phyloP scores from a whole-genome alignment of 2,329 filamentous ascomycete species.

The Exophiala aquamarina region DNA sequence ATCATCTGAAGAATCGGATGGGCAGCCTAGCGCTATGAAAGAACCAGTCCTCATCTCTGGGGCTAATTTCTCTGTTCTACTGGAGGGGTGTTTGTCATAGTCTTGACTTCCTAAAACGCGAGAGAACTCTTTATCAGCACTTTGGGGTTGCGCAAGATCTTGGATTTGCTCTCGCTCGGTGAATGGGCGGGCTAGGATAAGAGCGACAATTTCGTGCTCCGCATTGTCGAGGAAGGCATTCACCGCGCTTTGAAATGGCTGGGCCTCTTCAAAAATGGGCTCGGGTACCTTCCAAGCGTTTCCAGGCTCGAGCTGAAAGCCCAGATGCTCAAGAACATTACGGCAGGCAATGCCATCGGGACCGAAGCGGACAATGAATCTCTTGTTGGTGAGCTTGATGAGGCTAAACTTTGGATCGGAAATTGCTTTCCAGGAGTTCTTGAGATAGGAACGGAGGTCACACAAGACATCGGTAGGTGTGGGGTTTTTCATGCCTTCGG shows the following conservation, averaged over 20 bases:
- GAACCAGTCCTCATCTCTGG: conserved; percentile 34
- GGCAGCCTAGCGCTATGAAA: conserved; percentile 63
- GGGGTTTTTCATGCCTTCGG: conserved; percentile 51
- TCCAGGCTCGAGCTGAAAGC: conserved; percentile 49
- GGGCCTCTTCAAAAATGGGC: conserved; percentile 33
- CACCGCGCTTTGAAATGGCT: conserved; percentile 41
- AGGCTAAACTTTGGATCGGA: conserved; percentile 38
- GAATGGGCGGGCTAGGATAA: conserved; percentile 47
- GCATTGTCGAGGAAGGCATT: conserved; percentile 59
- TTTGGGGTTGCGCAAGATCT: conserved; percentile 19
- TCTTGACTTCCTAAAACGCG: conserved; percentile 25
- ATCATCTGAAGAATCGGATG: conserved; percentile 62
- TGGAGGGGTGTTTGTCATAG: conserved; percentile 38
- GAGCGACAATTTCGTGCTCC: conserved; percentile 56
- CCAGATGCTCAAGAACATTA: conserved; percentile 57
- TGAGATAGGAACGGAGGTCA: conserved; percentile 60
- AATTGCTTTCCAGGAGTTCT: conserved; percentile 54
- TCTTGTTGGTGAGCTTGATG: conserved; percentile 62
- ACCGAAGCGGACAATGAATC: conserved; percentile 64
- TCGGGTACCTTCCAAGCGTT: conserved; percentile 46
- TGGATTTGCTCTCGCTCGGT: conserved; percentile 33
- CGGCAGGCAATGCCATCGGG: conserved; percentile 55
- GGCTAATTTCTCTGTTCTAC: conserved; percentile 13
- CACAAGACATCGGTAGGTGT: conserved; percentile 55
- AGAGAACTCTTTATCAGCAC: conserved; percentile 21